A percentile compares a stretch with the other conserved stretches of the same genome.
Evolutionary conservation across 2,329 filamentous ascomycete genomes (phyloP).

Genomic region (Chaetomiaceae sp.): DNA sequence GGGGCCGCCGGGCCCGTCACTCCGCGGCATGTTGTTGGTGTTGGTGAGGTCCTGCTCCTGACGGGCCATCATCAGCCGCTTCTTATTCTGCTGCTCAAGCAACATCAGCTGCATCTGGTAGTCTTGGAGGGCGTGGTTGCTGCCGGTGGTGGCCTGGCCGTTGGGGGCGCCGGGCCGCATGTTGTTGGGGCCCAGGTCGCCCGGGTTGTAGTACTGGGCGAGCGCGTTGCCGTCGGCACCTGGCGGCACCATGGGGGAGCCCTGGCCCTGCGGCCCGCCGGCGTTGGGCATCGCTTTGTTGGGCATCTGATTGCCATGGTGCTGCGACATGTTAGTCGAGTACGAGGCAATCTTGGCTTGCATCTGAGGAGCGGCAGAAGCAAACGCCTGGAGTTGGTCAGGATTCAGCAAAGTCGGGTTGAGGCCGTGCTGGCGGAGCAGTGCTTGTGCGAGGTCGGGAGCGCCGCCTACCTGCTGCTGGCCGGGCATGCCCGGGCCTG

Average conservation of each 20-base stretch:
- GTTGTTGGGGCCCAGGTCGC: conserved; percentile 54
- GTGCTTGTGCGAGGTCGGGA: conserved; percentile 51
- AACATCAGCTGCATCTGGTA: conserved; percentile 90
- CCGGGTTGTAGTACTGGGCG: conserved; percentile 58
- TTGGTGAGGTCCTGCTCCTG: conserved; percentile 65
- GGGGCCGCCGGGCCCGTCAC: conserved; percentile 47
- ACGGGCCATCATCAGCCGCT: conserved; percentile 76
- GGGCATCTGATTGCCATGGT: conserved; percentile 76
- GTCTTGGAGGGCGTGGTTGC: conserved; percentile 78
- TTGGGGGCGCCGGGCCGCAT: conserved; percentile 54
- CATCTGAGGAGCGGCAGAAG: conserved; percentile 51
- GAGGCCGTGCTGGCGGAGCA: conserved; percentile 67
- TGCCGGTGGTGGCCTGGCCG: conserved; percentile 48
- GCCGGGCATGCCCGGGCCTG: conserved; percentile 65
- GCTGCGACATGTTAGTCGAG: conserved; percentile 76
- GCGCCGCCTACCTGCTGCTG: conserved; percentile 62
- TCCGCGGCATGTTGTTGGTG: conserved; percentile 44
- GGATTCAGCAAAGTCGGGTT: conserved; percentile 68
- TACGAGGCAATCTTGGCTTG: conserved; percentile 87
- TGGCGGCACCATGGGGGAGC: conserved; percentile 75
- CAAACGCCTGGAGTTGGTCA: conserved; percentile 67
- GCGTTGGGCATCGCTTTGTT: conserved; percentile 75
- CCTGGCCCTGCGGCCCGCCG: conserved; percentile 67
- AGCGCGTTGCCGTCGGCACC: conserved; percentile 61
- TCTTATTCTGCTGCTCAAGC: conserved; percentile 84